Evolutionary conservation across 176 grass and related monocot species (phyloP).

Genomic region (Aegilops longissima): DNA sequence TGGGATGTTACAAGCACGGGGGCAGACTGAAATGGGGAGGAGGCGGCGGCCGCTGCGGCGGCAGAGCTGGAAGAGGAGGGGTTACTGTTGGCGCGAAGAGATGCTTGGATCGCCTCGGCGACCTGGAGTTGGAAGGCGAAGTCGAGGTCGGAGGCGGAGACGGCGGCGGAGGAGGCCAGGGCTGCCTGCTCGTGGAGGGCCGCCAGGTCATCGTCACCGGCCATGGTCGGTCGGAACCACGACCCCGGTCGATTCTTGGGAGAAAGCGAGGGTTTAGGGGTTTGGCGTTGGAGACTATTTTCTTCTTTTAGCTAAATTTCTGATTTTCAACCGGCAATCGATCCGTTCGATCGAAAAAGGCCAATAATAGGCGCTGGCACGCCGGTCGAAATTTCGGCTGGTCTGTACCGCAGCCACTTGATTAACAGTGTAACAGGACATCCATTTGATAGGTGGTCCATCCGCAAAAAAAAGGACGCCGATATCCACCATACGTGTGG

Average conservation of each 20-base stretch:
- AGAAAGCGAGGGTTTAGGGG: background rate
- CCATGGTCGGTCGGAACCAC: background rate
- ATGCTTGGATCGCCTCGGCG: conserved; percentile 50
- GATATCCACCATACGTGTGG: too few relatives aligned
- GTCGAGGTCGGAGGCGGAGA: conserved; percentile 25
- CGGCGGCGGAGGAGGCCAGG: conserved; percentile 9
- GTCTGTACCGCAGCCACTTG: too few relatives aligned
- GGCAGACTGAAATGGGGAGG: background rate
- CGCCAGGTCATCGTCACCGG: background rate
- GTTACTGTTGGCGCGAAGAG: background rate
- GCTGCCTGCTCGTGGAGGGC: background rate
- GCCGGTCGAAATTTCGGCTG: too few relatives aligned
- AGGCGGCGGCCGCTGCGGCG: background rate
- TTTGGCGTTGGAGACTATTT: background rate
- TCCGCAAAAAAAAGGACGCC: too few relatives aligned
- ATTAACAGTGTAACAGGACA: too few relatives aligned
- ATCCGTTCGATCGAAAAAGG: too few relatives aligned
- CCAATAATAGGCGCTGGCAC: too few relatives aligned
- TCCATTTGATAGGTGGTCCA: too few relatives aligned
- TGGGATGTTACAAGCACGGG: background rate
- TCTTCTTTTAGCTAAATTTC: too few relatives aligned
- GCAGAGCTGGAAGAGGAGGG: background rate
- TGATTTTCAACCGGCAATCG: too few relatives aligned
- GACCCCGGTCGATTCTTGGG: too few relatives aligned
- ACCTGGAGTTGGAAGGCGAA: conserved; percentile 52